These are phyloP conservation scores for Porcisia deanei DNA, from an alignment of 208 protist genomes.

Conservation along the genomic window DNA sequence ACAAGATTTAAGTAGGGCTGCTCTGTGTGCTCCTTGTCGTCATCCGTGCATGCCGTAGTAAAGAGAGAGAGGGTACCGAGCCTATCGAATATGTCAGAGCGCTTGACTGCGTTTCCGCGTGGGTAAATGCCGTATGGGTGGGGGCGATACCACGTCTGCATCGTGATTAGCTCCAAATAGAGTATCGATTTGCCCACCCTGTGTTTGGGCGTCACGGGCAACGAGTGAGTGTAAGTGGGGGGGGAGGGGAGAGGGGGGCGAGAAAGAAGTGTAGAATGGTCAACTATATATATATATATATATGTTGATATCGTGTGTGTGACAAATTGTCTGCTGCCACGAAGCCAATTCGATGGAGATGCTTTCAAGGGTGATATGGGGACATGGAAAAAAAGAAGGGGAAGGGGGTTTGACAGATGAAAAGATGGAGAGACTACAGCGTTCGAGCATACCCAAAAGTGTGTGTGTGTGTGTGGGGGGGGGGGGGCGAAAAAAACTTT, in stretches of 20 bases:
- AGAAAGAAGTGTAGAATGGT: neutral
- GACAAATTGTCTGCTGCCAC: neutral
- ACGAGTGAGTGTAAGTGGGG: neutral
- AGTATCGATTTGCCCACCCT: neutral
- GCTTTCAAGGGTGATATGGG: neutral
- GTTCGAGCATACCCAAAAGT: neutral
- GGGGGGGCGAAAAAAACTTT: neutral
- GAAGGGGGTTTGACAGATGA: neutral
- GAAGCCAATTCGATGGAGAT: neutral
- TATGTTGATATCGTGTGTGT: no score
- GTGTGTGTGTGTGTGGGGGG: neutral
- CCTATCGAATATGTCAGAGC: conserved; percentile 47
- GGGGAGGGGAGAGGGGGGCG: neutral
- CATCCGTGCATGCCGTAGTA: conserved; percentile 43
- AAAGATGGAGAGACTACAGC: neutral
- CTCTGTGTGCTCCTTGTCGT: conserved; percentile 62
- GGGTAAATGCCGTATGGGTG: conserved; percentile 85
- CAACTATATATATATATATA: no score
- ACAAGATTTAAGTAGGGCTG: conserved; percentile 72
- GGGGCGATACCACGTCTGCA: conserved; percentile 78
- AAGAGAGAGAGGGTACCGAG: conserved; percentile 75
- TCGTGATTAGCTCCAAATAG: conserved; percentile 1
- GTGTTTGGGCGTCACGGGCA: neutral
- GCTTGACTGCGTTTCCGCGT: conserved; percentile 62
- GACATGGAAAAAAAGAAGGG: neutral